Evolutionary conservation across 805 yeast species (phyloP).

Genomic region (Candida corydali): DNA sequence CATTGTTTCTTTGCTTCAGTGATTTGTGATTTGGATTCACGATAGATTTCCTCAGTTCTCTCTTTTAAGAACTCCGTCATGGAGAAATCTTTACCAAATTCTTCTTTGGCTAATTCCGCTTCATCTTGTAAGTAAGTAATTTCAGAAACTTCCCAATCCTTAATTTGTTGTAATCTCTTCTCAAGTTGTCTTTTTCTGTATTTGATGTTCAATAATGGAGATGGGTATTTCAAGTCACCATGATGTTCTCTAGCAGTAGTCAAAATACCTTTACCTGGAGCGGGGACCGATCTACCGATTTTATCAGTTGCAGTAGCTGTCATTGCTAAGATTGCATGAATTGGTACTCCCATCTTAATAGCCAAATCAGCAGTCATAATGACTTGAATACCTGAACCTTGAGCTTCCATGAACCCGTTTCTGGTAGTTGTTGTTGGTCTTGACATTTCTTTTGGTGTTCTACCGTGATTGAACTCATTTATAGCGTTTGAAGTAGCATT

Average conservation of each 20-base stretch:
- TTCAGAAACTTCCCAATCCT: conserved; percentile 83
- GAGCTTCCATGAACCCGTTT: conserved; percentile 99
- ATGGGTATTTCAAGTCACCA: conserved; percentile 70
- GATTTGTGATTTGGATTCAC: conserved; percentile 81
- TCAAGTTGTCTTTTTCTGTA: conserved; percentile 92
- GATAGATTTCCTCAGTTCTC: conserved; percentile 80
- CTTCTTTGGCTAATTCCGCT: conserved; percentile 51
- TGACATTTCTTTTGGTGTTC: conserved; percentile 98
- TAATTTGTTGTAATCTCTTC: conserved; percentile 71
- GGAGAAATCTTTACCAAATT: conserved; percentile 47
- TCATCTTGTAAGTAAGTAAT: conserved; percentile 66
- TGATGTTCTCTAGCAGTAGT: conserved; percentile 96
- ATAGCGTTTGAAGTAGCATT: conserved; percentile 92
- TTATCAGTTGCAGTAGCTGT: conserved; percentile 97
- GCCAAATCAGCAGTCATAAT: conserved; percentile 95
- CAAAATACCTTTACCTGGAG: conserved; percentile 99
- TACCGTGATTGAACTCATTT: conserved; percentile 88
- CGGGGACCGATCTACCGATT: conserved; percentile 98
- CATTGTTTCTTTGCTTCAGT: conserved; percentile 87
- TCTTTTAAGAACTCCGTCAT: conserved; percentile 59
- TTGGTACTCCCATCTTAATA: conserved; percentile 97
- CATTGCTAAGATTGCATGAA: conserved; percentile 90
- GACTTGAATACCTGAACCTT: conserved; percentile 98
- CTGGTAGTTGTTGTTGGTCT: conserved; percentile 96
- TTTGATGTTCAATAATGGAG: conserved; percentile 80